A percentile compares a stretch with the other conserved stretches of the same genome.
Evolutionary conservation across 352 stramenopile genomes (phyloP).

Genomic region (Globisporangium nunn): DNA sequence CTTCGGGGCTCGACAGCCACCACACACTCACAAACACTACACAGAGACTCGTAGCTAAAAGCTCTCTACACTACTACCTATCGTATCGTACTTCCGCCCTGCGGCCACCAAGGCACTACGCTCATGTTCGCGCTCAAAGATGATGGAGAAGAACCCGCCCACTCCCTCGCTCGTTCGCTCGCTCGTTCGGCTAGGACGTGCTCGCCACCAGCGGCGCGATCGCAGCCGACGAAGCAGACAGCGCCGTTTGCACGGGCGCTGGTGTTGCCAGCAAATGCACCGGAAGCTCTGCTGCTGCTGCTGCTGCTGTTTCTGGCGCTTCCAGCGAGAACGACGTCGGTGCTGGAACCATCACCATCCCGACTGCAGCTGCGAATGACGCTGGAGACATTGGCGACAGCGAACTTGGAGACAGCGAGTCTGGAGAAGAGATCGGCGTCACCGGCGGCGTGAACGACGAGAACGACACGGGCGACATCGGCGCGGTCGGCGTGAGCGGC

Average conservation of each 20-base stretch:
- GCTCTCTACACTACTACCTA: conserved; percentile 5
- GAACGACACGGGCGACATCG: conserved; percentile 12
- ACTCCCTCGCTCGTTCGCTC: neutral
- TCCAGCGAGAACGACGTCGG: neutral
- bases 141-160: neutral
- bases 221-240: conserved; percentile 6
- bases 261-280: neutral
- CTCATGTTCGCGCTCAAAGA: neutral
- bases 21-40: conserved; percentile 3
- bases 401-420: neutral
- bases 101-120: neutral
- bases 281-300: neutral
- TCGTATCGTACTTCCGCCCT: conserved; percentile 1
- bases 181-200: conserved; percentile 6
- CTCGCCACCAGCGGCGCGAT: conserved; percentile 12
- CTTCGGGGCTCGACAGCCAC: neutral
- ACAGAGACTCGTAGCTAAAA: conserved; percentile 4
- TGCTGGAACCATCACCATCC: conserved; percentile 2
- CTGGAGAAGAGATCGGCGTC: conserved; percentile 12
- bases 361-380: conserved; percentile 3
- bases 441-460: conserved; percentile 14
- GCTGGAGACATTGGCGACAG: conserved; percentile 6
- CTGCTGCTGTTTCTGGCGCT: neutral
- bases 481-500: conserved; percentile 17
- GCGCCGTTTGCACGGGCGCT: neutral